Evolutionary conservation across 225 moss, liverwort and hornwort genomes (phyloP).

Genomic region (Thuidium tamariscinum): DNA sequence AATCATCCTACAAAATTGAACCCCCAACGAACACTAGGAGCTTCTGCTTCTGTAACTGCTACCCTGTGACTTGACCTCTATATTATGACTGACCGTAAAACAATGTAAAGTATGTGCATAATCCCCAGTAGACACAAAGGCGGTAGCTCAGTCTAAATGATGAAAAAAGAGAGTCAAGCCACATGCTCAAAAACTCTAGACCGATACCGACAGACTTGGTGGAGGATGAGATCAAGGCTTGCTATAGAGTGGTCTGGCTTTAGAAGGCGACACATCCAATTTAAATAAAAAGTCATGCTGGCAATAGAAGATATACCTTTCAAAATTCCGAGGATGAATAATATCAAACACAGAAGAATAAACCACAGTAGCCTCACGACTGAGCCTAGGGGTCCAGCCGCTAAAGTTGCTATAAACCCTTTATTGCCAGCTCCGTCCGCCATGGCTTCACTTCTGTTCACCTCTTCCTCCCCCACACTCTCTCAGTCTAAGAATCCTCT

Average conservation of each 20-base stretch:
- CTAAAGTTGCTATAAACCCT: background rate
- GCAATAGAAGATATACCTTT: conserved; percentile 22
- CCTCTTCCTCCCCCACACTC: background rate
- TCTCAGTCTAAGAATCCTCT: background rate
- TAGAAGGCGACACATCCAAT: background rate
- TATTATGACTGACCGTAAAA: background rate
- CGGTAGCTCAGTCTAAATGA: background rate
- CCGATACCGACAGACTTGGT: background rate
- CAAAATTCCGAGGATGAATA: conserved; percentile 30
- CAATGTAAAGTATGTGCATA: background rate
- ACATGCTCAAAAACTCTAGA: background rate
- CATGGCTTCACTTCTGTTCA: conserved; percentile 9
- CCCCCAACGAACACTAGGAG: background rate
- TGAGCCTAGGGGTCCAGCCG: conserved; percentile 19
- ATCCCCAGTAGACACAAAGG: background rate
- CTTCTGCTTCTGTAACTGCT: background rate
- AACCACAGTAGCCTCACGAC: conserved; percentile 31
- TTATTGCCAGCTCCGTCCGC: conserved; percentile 6
- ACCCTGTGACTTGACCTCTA: background rate
- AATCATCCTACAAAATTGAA: background rate
- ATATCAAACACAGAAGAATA: conserved; percentile 19
- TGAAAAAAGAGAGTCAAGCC: background rate
- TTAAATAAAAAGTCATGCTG: background rate
- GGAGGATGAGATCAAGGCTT: background rate
- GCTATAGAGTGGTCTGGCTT: background rate